phyloP scores from a whole-genome alignment of 345 rosid species.

The Hypericum perforatum region DNA sequence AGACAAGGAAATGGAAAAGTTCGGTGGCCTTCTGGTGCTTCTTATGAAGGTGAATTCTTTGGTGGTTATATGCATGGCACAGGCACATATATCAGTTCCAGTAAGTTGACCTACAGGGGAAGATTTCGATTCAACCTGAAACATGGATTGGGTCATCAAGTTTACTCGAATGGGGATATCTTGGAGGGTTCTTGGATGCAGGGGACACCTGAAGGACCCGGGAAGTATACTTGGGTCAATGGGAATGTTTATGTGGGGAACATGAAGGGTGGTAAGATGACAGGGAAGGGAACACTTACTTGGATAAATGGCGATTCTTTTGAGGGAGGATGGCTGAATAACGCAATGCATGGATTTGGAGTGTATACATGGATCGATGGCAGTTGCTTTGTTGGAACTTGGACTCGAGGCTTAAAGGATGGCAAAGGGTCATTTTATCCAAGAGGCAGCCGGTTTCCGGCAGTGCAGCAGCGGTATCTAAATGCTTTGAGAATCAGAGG shows the following conservation, averaged over 20 bases:
- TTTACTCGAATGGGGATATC: conserved; percentile 60
- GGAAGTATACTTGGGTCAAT: conserved; percentile 87
- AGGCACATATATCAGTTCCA: conserved; percentile 48
- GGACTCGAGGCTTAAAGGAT: conserved; percentile 91
- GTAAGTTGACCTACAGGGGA: conserved; percentile 58
- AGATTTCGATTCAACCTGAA: conserved; percentile 86
- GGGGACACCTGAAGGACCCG: conserved; percentile 82
- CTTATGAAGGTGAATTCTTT: conserved; percentile 78
- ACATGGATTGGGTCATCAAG: conserved; percentile 86
- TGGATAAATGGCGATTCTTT: conserved; percentile 76
- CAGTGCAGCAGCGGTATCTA: conserved; percentile 61
- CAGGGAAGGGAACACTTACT: conserved; percentile 82
- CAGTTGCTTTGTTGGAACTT: conserved; percentile 84
- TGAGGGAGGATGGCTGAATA: conserved; percentile 90
- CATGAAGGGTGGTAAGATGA: conserved; percentile 96
- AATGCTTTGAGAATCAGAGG: conserved; percentile 82
- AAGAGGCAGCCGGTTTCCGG: conserved; percentile 62
- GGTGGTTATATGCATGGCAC: conserved; percentile 85
- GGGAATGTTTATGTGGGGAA: conserved; percentile 66
- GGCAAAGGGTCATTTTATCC: conserved; percentile 94
- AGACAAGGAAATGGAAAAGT: conserved; percentile 76
- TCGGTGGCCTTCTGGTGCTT: conserved; percentile 63
- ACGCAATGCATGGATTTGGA: conserved; percentile 94
- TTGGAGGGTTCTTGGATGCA: conserved; percentile 95
- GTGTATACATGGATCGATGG: conserved; percentile 87